Evolutionary conservation across 2,329 filamentous ascomycete genomes (phyloP).

Genomic region (Ceratocystis colombiana): DNA sequence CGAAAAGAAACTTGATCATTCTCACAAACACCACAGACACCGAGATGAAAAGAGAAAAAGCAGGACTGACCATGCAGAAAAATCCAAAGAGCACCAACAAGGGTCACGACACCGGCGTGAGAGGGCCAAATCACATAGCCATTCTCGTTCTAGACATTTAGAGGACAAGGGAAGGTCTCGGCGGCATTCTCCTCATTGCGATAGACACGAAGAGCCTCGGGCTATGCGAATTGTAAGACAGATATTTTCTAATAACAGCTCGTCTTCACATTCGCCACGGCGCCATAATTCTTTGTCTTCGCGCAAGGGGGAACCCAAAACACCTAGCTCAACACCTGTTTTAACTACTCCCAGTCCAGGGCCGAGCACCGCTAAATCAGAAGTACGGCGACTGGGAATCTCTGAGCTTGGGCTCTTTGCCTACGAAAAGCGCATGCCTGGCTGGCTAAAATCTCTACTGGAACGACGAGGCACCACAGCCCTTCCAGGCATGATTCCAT

Average conservation of each 20-base stretch:
- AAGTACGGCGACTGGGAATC: slow-evolving; percentile 29
- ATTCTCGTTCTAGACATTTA: background rate
- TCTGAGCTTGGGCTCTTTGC: slow-evolving; percentile 62
- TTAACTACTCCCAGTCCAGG: background rate
- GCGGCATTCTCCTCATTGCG: background rate
- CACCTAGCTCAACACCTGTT: background rate
- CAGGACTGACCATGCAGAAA: background rate
- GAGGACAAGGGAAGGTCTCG: background rate
- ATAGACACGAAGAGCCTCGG: slow-evolving; percentile 13
- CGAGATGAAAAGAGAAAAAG: background rate
- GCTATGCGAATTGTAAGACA: slow-evolving; percentile 15
- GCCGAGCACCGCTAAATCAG: background rate
- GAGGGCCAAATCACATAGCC: background rate
- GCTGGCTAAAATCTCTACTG: slow-evolving; percentile 54
- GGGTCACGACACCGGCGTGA: background rate
- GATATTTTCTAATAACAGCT: background rate
- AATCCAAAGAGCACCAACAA: background rate
- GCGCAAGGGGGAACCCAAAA: background rate
- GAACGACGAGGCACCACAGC: slow-evolving; percentile 41
- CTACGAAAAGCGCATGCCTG: slow-evolving; percentile 64
- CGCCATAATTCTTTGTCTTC: background rate
- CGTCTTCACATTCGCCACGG: background rate
- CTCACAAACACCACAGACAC: background rate
- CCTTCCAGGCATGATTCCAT: slow-evolving; percentile 4
- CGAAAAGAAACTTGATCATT: background rate